Conservation (phyloP, 495 filamentous ascomycete species). For the Penicillium alfredii region DNA sequence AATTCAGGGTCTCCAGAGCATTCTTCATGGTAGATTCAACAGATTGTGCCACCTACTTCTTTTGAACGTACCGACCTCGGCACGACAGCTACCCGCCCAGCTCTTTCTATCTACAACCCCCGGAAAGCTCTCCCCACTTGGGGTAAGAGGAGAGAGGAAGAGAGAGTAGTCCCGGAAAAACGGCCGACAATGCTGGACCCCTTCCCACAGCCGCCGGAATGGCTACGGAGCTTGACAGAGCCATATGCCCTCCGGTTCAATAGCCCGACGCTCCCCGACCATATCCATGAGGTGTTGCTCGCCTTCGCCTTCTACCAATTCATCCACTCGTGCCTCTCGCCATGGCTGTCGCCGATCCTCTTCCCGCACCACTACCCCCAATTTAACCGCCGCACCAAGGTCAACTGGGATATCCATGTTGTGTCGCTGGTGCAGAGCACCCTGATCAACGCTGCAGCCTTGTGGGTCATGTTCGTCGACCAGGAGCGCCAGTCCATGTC, state of each 20-base stretch:
- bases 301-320: conserved; percentile 71
- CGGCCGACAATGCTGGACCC: conserved; percentile 46
- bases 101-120: conserved; percentile 7
- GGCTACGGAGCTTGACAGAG: conserved; percentile 36
- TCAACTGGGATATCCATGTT: conserved; percentile 97
- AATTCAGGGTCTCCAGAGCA: background rate
- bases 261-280: conserved; percentile 69
- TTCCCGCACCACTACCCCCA: conserved; percentile 68
- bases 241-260: conserved; percentile 45
- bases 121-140: conserved; percentile 14
- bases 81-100: too few relatives aligned
- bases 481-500: conserved; percentile 68
- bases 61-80: too few relatives aligned
- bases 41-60: background rate
- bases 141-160: conserved; percentile 12
- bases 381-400: conserved; percentile 58
- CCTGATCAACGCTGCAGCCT: conserved; percentile 67
- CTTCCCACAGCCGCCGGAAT: conserved; percentile 40
- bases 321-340: conserved; percentile 69
- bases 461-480: conserved; percentile 81
- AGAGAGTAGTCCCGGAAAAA: too few relatives aligned
- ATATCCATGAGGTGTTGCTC: conserved; percentile 82
- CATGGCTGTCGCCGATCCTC: conserved; percentile 58
- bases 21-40: background rate
- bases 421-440: conserved; percentile 84